Percentiles rank a stretch among this genome's conserved stretches.
phyloP scores from a whole-genome alignment of 1,284 basidiomycete genomes.

The Irpex rosettiformis region DNA sequence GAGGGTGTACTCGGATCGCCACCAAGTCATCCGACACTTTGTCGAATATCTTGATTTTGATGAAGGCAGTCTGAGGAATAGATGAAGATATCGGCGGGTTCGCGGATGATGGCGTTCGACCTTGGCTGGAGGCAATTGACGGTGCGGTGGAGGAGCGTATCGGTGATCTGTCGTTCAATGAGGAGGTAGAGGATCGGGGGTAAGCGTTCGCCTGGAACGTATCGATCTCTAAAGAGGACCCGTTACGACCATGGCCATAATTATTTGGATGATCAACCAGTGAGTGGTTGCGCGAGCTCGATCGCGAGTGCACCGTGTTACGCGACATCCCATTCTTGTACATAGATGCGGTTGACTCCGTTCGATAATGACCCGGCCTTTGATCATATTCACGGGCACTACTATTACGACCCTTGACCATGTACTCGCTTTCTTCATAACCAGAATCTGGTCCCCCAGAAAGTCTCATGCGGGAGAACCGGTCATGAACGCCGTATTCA shows the following conservation, averaged over 20 bases:
- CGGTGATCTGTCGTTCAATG: conserved; percentile 35
- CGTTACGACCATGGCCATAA: conserved; percentile 17
- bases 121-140: conserved; percentile 36
- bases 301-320: conserved; percentile 19
- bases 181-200: conserved; percentile 30
- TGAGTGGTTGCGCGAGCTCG: conserved; percentile 49
- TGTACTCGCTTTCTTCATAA: conserved; percentile 24
- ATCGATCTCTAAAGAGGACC: conserved; percentile 26
- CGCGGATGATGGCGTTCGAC: conserved; percentile 53
- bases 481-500: conserved; percentile 8
- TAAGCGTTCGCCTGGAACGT: conserved; percentile 23
- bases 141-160: conserved; percentile 48
- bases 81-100: conserved; percentile 73
- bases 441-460: conserved; percentile 13
- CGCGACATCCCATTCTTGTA: conserved; percentile 8
- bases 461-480: conserved; percentile 11
- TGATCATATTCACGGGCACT: conserved; percentile 4
- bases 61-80: conserved; percentile 79
- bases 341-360: conserved; percentile 12
- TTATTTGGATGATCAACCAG: conserved; percentile 26
- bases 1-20: conserved; percentile 96
- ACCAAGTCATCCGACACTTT: conserved; percentile 90
- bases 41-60: conserved; percentile 99
- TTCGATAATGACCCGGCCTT: conserved; percentile 7
- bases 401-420: conserved; percentile 16